Evolutionary conservation across 1,139 yeast genomes (phyloP), one percentile per base, ranked within the genome.

Genomic region (Arxiozyma telluris): DNA sequence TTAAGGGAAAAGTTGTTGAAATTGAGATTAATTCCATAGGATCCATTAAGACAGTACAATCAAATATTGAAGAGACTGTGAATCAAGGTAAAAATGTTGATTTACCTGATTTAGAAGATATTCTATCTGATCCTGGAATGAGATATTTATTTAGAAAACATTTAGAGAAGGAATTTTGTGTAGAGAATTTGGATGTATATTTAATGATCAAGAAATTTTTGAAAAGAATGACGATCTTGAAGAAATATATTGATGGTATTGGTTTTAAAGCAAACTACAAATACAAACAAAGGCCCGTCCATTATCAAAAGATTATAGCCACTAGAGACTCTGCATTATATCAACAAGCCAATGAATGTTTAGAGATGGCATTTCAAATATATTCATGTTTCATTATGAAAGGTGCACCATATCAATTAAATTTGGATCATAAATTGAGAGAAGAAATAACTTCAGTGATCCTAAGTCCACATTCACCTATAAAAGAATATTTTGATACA

Each of bases 51-150:
- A 43, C 45, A 3, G 44, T 38, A 34, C 41, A 43, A 11, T 30
- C 43, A 21, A 18, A 9, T 54, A 52, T n/a, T 49, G 38, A 42
- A 47, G 44, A 30, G 39, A 34, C 17, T 15, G 3, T 27, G 11
- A 27, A 51, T 15, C 23, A 53, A 12, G 22, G 45, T 9, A 47
- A 56, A 25, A 34, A 23, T 34, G 17, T 12, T 21, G 42, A 42
- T 12, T 30, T 30, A 27, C 41, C 50, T 22, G 21, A 22, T 22
- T 69, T 88, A 42, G 70, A 73, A 44, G 73, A 74, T 12, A 76
- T 87, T 4, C 66, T 90, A 18, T 70, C 71, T 4, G 97, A 91
- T 64, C 96, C 97, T 0, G 98, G 96, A 0, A 71, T 85, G 71
- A 75, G 84, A 51, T 79, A 81, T 58, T 71, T 89, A 15, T 89